Evolutionary conservation across 2,329 filamentous ascomycete species (phyloP), one percentile per base, ranked within the genome.

Genomic region (Trichoderma koningii): DNA sequence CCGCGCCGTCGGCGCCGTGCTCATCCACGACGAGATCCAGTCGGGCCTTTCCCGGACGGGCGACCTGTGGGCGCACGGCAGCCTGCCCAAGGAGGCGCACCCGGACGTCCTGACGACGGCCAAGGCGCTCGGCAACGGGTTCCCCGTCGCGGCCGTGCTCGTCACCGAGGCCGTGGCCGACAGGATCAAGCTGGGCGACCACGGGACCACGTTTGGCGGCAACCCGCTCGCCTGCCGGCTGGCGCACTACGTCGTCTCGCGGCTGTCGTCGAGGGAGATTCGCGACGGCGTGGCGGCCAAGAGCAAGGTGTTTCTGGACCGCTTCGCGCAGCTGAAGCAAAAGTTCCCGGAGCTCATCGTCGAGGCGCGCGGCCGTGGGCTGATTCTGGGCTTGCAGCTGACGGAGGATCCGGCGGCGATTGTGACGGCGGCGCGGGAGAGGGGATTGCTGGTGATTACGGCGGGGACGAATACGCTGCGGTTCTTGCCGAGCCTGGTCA

Each of bases 21-120:
- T 99, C 65, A 90, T 97, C 74, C 94, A 95, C 76, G 95, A 99
- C 73, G 95, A 99, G 82, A 99, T 99, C 68, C 95, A 99, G 79
- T 97, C 93, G 76, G 95, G 95, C 61, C 82, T 99, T 41, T 87
- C 89, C 28, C 89, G 95, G 60, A 98, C 95, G 1, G 95, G 95
- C 42, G 84, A 83, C 14, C 84, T 99, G 71, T 99, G 95, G 95
- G 95, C 95, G 0, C 94, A 99, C 74, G 83, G 83, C 12, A 82
- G 83, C 65, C 83, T 95, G 26, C 89, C 91, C 42, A 80, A 83
- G 70, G 88, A 91, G 69, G 92, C 93, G 1, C 95, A 99, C 75
- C 95, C 95, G 7, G 95, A 99, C 73, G 89, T 99, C 69, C 79
- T 99, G 68, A 97, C 94, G 15, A 94, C 91, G 0, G 95, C 95